Evolutionary conservation across 768 basidiomycete species (phyloP), one percentile per base, ranked within the genome.

Genomic region (Kwoniella bestiolae): DNA sequence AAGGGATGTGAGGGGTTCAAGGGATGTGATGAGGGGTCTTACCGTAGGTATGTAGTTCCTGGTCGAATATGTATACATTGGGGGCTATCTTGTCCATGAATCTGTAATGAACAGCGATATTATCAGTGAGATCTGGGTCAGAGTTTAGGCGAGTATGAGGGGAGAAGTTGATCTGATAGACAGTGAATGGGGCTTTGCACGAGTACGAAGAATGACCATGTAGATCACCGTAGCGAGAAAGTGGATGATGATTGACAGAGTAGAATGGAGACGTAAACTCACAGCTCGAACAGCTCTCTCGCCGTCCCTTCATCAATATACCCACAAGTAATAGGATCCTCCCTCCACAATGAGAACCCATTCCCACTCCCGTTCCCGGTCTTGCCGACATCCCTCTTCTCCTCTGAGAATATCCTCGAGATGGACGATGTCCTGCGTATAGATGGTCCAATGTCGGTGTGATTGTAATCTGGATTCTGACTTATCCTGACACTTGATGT

Each of bases 261-360:
- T 5, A 41, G 38, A n/a, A n/a, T 9, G 25, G 14, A 18, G 38
- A 57, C 8, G 6, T 28, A 14, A 31, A 57, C 56, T 16, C n/a
- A 57, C 50, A 61, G 26, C 5, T 61, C n/a, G 21, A 52, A 61
- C 8, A 61, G 50, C 34, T 52, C 32, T 12, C 26, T 49, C 5
- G 49, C 60, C 6, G 60, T 46, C 3, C 12, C 50, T 18, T 61
- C 60, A 28, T 53, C 50, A 49, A 61, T 61, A 38, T 61, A 61
- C 14, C 60, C 60, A 38, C 60, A 61, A 18, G 60, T 61, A 6
- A 61, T 61, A 4, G 60, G 60, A 45, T 61, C 60, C n/a, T 61
- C 60, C n/a, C 60, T 32, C 23, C 35, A 61, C 32, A 38, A 44
- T 11, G 60, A 23, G 12, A 52, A 29, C n/a, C 31, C 52, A 16